Evolutionary conservation across 805 yeast species (phyloP).

Genomic region (Kurtzmaniella cleridarum): DNA sequence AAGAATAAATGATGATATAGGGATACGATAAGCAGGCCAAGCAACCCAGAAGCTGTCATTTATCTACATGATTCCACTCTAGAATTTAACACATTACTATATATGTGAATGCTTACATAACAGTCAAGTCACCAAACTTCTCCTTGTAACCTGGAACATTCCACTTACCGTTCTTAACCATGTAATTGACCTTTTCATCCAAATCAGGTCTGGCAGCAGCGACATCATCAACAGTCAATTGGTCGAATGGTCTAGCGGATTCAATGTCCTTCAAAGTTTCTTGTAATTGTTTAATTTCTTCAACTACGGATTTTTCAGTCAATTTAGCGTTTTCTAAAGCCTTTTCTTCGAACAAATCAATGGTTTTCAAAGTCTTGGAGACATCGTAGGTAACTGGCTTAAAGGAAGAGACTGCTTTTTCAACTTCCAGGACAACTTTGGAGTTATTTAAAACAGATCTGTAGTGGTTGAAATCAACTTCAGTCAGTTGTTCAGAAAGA

Average conservation of each 20-base stretch:
- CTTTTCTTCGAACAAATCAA: conserved; percentile 89
- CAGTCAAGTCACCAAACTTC: conserved; percentile 94
- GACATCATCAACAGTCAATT: conserved; percentile 92
- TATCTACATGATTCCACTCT: not conserved
- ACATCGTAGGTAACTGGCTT: conserved; percentile 83
- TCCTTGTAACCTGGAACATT: conserved; percentile 97
- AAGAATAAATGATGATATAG: too few species aligned
- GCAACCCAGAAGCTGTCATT: not conserved
- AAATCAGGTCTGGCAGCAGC: conserved; percentile 95
- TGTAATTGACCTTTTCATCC: conserved; percentile 89
- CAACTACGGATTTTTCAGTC: conserved; percentile 83
- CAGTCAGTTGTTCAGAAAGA: conserved; percentile 65
- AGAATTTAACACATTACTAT: not conserved
- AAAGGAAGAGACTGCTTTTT: conserved; percentile 69
- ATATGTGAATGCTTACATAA: conserved; percentile 51
- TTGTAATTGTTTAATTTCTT: conserved; percentile 80
- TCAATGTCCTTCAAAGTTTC: conserved; percentile 90
- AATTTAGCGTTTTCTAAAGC: conserved; percentile 93
- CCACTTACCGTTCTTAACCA: conserved; percentile 97
- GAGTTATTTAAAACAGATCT: conserved; percentile 76
- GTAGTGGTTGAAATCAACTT: conserved; percentile 79
- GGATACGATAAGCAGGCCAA: not conserved
- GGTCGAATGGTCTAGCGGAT: conserved; percentile 95
- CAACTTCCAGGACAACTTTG: conserved; percentile 73
- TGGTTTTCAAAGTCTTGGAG: conserved; percentile 83